Percentiles rank a stretch among this genome's conserved stretches.
Evolutionary conservation across 805 yeast species (phyloP).

Genomic region (Pichia nakasei): DNA sequence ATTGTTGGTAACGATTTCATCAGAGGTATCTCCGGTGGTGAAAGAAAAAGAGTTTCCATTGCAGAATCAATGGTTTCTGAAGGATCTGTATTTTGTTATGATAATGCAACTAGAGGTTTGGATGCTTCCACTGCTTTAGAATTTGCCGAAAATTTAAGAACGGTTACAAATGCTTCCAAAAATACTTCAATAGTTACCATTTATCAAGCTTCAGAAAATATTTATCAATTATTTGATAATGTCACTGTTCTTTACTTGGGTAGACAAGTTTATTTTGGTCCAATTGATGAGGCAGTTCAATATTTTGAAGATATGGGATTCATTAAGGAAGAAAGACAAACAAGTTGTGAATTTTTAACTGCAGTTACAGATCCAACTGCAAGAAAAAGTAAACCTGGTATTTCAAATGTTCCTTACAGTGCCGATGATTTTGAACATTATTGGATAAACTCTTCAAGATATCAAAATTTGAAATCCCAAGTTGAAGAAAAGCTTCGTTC

Average conservation of each 20-base stretch:
- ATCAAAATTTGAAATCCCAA: slow-evolving; percentile 26
- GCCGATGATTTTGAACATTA: slow-evolving; percentile 50
- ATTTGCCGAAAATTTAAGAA: slow-evolving; percentile 50
- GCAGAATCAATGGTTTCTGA: slow-evolving; percentile 53
- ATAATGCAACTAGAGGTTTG: slow-evolving; percentile 63
- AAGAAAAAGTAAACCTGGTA: slow-evolving; percentile 40
- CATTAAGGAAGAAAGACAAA: slow-evolving; percentile 52
- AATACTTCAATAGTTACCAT: slow-evolving; percentile 56
- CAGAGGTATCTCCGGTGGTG: slow-evolving; percentile 68
- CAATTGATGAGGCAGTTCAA: slow-evolving; percentile 40
- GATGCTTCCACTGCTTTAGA: slow-evolving; percentile 67
- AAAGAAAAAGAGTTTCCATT: slow-evolving; percentile 61
- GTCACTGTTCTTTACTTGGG: slow-evolving; percentile 55
- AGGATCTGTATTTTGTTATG: slow-evolving; percentile 53
- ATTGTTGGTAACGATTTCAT: slow-evolving; percentile 60
- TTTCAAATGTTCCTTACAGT: slow-evolving; percentile 44
- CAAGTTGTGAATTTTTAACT: slow-evolving; percentile 61
- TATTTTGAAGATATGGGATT: slow-evolving; percentile 56
- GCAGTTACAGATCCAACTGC: slow-evolving; percentile 60
- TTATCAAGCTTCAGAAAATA: slow-evolving; percentile 61
- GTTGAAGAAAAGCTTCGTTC: slow-evolving; percentile 29
- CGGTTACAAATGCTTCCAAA: slow-evolving; percentile 47
- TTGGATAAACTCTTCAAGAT: slow-evolving; percentile 53
- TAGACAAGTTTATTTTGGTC: slow-evolving; percentile 53
- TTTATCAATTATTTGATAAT: slow-evolving; percentile 52